Base-by-base conservation (phyloP, 352 stramenopile species). In the Phytophthora sansomeana region DNA sequence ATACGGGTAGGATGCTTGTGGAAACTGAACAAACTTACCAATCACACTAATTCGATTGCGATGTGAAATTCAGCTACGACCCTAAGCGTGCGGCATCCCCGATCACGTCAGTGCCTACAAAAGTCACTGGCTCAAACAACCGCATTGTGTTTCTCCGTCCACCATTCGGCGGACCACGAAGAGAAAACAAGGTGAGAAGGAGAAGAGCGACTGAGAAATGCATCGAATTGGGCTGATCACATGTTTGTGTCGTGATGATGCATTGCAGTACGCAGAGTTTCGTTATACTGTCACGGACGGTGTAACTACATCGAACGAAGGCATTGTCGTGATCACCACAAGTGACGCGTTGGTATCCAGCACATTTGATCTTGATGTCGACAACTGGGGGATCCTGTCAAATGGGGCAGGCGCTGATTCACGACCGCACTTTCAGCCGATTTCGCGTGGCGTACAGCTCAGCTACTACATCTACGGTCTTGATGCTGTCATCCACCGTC, bases 391-490 rank as follows among this genome's bases (percentile, higher is more conserved):
- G 6, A 82, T 96, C 51, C 48, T 89, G 17, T 78, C 78, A 5
- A 97, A 97, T 58, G 74, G 87, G 35, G 75, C 63, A 19, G 63
- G 50, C 5, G 60, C 51, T 1, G 39, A 61, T 7, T 65, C 62
- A 7, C 30, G 16, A 26, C 55, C 63, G 4, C 72, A 64, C 3
- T 85, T 86, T 53, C 84, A 95, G 58, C 73, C 81, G 5, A 87
- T 91, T 53, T 88, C 78, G 7, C 78, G 84, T 17, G 85, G 88
- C 21, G 76, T 85, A 0, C 63, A 88, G 48, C 67, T 98, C 28
- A 98, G 87, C 64, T 92, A 95, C 62, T 97, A 97, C 63, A 92
- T 98, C 69, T 93, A 96, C 66, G 89, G 75, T 7, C 76, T 87
- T 14, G 87, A 95, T 32, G 69, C 72, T 35, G 70, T 92, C 30